Evolutionary conservation across 1,139 yeast species (phyloP).

Genomic region (Scheffersomyces titani): DNA sequence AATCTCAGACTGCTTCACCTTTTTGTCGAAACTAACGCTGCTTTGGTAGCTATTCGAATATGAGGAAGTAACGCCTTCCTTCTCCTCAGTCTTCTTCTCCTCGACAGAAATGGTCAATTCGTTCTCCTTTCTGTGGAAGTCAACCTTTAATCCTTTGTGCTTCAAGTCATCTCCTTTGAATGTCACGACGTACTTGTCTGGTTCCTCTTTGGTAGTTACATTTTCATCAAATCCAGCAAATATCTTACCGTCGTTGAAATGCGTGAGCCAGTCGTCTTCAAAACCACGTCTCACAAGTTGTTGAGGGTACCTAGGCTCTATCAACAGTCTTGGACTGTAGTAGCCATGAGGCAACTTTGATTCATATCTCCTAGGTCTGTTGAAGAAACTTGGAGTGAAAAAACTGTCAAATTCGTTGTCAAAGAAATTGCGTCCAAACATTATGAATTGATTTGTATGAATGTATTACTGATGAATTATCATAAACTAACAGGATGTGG

Average conservation of each 20-base stretch:
- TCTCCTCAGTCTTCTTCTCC: slow-evolving; percentile 12
- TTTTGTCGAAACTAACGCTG: slow-evolving; percentile 23
- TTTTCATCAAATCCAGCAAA: background rate
- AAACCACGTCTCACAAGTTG: background rate
- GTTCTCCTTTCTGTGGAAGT: slow-evolving; percentile 24
- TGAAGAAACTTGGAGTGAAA: slow-evolving; percentile 4
- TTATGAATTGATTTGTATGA: background rate
- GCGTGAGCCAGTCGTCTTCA: background rate
- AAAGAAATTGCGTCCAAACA: slow-evolving; percentile 5
- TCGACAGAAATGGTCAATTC: slow-evolving; percentile 21
- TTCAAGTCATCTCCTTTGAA: slow-evolving; percentile 12
- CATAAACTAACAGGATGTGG: background rate
- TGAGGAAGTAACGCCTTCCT: slow-evolving; percentile 15
- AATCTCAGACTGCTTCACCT: slow-evolving; percentile 23
- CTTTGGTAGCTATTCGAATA: slow-evolving; percentile 21
- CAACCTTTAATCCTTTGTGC: slow-evolving; percentile 24
- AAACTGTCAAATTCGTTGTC: slow-evolving; percentile 14
- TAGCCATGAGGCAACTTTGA: background rate
- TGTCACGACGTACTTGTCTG: slow-evolving; percentile 1
- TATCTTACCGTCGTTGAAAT: background rate
- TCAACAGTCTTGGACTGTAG: slow-evolving; percentile 9
- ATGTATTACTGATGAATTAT: background rate
- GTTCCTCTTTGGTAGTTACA: slow-evolving; percentile 1
- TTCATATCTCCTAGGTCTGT: slow-evolving; percentile 1
- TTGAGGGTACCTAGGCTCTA: background rate